These are phyloP conservation scores for Zymoseptoria pseudotritici DNA, from an alignment of 2,329 filamentous ascomycete genomes.

Conservation along the genomic window DNA sequence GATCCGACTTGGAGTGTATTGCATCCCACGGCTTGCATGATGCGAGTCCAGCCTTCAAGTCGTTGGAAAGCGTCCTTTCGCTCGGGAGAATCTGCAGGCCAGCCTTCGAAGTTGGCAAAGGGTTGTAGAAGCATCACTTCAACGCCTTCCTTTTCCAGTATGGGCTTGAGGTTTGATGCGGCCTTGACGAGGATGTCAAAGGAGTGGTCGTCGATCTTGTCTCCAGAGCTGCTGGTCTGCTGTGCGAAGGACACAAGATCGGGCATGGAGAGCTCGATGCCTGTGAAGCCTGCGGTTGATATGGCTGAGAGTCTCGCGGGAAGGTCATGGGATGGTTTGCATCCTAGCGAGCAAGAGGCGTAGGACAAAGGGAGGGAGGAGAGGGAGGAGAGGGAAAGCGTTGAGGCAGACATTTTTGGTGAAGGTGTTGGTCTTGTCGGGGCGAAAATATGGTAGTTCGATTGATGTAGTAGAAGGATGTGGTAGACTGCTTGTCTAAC, in stretches of 20 bases:
- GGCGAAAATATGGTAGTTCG: neutral
- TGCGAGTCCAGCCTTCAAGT: slow-evolving; percentile 59
- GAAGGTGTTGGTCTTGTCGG: neutral
- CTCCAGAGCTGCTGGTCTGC: slow-evolving; percentile 4
- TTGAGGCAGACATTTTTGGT: neutral
- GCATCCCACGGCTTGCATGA: slow-evolving; percentile 64
- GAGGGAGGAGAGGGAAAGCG: slow-evolving; percentile 2
- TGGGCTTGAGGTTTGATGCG: slow-evolving; percentile 46
- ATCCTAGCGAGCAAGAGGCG: slow-evolving; percentile 50
- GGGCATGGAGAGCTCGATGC: slow-evolving; percentile 67
- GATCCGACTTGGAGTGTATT: slow-evolving; percentile 64
- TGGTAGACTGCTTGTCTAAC: neutral
- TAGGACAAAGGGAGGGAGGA: slow-evolving; percentile 44
- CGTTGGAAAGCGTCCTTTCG: slow-evolving; percentile 56
- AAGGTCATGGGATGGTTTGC: slow-evolving; percentile 44
- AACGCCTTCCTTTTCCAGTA: slow-evolving; percentile 50
- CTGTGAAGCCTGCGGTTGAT: slow-evolving; percentile 57
- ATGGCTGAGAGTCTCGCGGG: slow-evolving; percentile 56
- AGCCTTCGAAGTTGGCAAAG: slow-evolving; percentile 71
- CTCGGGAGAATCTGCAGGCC: slow-evolving; percentile 52
- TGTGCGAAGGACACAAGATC: slow-evolving; percentile 59
- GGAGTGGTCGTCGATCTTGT: slow-evolving; percentile 48
- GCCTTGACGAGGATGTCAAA: slow-evolving; percentile 52
- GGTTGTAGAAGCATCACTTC: slow-evolving; percentile 66
- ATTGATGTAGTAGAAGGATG: neutral